Base-by-base conservation (phyloP, 176 grass and related monocot species). In the Raddia guianensis region DNA sequence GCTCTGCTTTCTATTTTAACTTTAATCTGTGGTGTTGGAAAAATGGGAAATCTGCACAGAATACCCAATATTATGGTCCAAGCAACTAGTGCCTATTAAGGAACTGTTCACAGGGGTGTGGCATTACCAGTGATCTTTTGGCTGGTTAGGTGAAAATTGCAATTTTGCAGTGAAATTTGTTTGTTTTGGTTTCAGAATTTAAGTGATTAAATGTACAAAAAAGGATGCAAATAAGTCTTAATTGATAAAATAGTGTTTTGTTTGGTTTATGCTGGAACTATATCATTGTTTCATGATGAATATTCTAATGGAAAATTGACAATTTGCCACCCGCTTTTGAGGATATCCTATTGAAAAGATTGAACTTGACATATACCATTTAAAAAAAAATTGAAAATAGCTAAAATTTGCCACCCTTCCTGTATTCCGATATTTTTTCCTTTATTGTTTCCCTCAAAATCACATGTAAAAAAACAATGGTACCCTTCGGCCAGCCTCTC, bases 1-100 rank as follows among this genome's bases (percentile, higher is more conserved):
- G 27, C 33, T 51, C 48, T 64, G 14, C 49, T 64, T 74, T 53
- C 12, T 48, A 10, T 49, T 81, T 48, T 61, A 58, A 2, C 7
- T 58, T 60, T 71, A 35, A 47, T 70, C 35, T 18, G 20, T 47
- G 8, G 4, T 32, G 7, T 61, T 83, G 62, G 3, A 49, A 83
- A 65, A 45, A 47, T 83, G 62, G 3, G 61, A 83, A 65, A 45
- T 55, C 1, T 66, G 78, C 42, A 59, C 14, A 55, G 3, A 81
- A 18, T 65, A 40, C 33, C 33, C 1, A 2, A 65, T 40, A 32
- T 34, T 35, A 40, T 62, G 27, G 59, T 62, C 11, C 59, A 33
- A 62, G 12, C 1, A 0, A 62, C 21, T 62, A 62, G 21, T 10
- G 59, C 21, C 21, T 20, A 32, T 4, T 61, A 32, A 21, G 32